Evolutionary conservation across 768 basidiomycete species (phyloP).

Genomic region (Tricholomella constricta): DNA sequence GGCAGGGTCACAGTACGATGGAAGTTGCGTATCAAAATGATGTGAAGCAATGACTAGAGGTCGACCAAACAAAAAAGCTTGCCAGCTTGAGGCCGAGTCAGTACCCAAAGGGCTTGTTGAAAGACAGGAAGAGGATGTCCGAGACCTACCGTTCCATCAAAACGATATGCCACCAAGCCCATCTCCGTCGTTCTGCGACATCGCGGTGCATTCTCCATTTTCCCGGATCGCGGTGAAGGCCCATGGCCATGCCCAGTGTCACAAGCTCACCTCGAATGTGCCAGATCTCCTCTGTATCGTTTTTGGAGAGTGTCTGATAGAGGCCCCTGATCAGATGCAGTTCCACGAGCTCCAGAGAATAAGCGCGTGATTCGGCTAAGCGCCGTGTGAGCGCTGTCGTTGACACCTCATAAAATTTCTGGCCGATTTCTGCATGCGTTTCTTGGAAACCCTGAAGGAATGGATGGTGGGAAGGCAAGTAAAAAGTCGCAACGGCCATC

Average conservation of each 20-base stretch:
- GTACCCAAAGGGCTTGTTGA: conserved; percentile 9
- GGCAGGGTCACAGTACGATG: conserved; percentile 64
- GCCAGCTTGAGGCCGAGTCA: conserved; percentile 58
- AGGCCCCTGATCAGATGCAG: conserved; percentile 69
- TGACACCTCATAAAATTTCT: conserved; percentile 71
- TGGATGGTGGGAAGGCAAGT: conserved; percentile 65
- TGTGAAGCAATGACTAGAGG: conserved; percentile 75
- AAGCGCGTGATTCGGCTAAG: conserved; percentile 57
- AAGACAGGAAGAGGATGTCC: conserved; percentile 4
- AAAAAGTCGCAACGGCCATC: conserved; percentile 73
- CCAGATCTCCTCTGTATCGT: conserved; percentile 84
- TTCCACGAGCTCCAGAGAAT: conserved; percentile 76
- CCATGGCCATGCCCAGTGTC: conserved; percentile 79
- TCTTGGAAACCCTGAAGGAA: conserved; percentile 57
- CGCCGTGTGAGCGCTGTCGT: conserved; percentile 64
- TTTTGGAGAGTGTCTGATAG: conserved; percentile 72
- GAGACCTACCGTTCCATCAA: conserved; percentile 68
- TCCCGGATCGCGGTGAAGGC: conserved; percentile 83
- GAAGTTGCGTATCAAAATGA: conserved; percentile 82
- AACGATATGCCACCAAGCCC: conserved; percentile 92
- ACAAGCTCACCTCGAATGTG: conserved; percentile 70
- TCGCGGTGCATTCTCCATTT: conserved; percentile 72
- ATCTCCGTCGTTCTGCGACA: conserved; percentile 74
- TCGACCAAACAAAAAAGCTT: conserved; percentile 85
- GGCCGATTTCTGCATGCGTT: conserved; percentile 59